Evolutionary conservation across 2,329 filamentous ascomycete species (phyloP), one percentile per base, ranked within the genome.

Genomic region (Claviceps purpurea): DNA sequence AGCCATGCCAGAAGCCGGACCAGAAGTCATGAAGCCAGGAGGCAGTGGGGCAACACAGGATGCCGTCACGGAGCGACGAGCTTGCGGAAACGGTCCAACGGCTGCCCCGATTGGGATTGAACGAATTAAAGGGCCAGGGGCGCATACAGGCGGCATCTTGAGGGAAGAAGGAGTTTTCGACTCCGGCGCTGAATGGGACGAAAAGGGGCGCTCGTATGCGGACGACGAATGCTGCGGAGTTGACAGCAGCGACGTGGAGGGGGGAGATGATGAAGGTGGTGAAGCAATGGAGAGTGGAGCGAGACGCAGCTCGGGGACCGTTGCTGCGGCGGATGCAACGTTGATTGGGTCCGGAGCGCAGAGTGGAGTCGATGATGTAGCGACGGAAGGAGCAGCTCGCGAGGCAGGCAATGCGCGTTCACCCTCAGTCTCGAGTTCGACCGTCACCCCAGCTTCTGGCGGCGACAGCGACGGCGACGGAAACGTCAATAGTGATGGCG

Each of bases 111-210:
- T 43, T 39, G 37, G 20, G 22, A 38, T 41, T 44, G 50, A 48
- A 46, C 30, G 46, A 18, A 8, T 20, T 20, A 5, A 20, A 41
- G 3, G 10, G 16, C 10, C 8, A 24, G 40, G 18, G 20, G 56
- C 52, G 57, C 75, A 70, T 75, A 79, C 76, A 62, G 76, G 70
- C 70, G 76, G 71, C 76, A 79, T 79, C 60, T 69, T 75, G 70
- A 65, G 62, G 59, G 60, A 56, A 55, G 60, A 55, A 56, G 57
- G 56, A 50, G 61, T 57, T 53, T 59, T 56, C 56, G 59, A 52
- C 56, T 61, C 58, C 48, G 58, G 57, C 51, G 61, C 59, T 56
- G 58, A 59, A 50, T 59, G 58, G 43, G 56, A 43, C 42, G 58
- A 58, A 51, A 62, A 53, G 52, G 60, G 59, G 55, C 55, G 61